Evolutionary conservation across 2,329 filamentous ascomycete genomes (phyloP).

Genomic region (Colletotrichum sp.): DNA sequence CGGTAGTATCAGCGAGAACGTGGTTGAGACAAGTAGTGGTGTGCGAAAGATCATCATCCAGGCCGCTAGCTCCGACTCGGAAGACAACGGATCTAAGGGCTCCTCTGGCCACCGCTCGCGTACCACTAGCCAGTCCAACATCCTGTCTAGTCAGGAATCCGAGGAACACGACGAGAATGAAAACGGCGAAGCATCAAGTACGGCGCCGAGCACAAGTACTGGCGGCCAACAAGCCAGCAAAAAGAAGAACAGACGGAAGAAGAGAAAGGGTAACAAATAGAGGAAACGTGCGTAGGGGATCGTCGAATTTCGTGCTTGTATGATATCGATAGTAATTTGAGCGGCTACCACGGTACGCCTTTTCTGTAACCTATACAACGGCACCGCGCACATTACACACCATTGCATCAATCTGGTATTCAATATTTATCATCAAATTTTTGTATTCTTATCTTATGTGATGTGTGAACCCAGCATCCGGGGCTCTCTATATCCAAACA

Average conservation of each 20-base stretch:
- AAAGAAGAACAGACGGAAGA: conserved; percentile 44
- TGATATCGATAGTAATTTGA: conserved; percentile 14
- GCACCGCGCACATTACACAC: not conserved
- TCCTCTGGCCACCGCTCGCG: conserved; percentile 15
- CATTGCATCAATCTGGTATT: not conserved
- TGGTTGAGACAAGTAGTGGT: conserved; percentile 22
- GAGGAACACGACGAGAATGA: conserved; percentile 15
- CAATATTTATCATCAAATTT: not conserved
- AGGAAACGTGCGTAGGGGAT: not conserved
- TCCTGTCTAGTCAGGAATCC: not conserved
- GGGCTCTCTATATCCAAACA: not conserved
- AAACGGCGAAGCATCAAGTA: conserved; percentile 6
- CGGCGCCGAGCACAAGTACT: conserved; percentile 7
- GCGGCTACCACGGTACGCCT: not conserved
- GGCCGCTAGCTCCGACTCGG: conserved; percentile 22
- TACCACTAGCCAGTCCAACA: conserved; percentile 3
- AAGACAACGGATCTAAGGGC: conserved; percentile 16
- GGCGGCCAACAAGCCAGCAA: conserved; percentile 27
- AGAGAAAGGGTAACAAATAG: conserved; percentile 39
- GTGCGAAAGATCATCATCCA: conserved; percentile 24
- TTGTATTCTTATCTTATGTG: not conserved
- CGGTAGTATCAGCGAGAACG: conserved; percentile 25
- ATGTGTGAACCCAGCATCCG: not conserved
- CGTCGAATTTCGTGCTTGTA: not conserved
- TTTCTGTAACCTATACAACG: not conserved